Evolutionary conservation across 441 rosid genomes (phyloP), one percentile per base, ranked within the genome.

Genomic region (Pelargonium australe): DNA sequence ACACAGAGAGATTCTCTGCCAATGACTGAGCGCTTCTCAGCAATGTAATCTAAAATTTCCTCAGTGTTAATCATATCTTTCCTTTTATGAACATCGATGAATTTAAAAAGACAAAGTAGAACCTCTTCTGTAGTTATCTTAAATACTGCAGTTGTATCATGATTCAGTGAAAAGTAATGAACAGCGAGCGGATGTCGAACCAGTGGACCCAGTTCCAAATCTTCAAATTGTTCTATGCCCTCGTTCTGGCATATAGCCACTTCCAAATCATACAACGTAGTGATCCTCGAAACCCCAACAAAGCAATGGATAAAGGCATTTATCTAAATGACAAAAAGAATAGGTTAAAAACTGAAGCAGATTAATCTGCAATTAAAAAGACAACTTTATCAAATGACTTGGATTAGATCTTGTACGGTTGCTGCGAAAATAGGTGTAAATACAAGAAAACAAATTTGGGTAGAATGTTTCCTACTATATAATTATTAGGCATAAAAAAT

Each of bases 231-330:
- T 76, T 74, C 85, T 75, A 89, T 79, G 70, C 88, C 87, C 85
- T 90, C 96, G 71, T 80, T 88, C 72, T 81, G 78, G 79, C 99
- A 92, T 58, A 92, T 76, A 8, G 90, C 96, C 78, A 73, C 78
- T 76, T 89, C 89, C 89, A 95, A 83, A 75, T 95, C 99, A 81
- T 88, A 79, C 78, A 95, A 77, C 1, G 98, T 80, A 40, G 92
- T 85, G 28, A 95, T 85, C 70, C 81, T 77, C 74, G 90, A 78
- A 49, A 87, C 99, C 67, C 84, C 95, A 72, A 89, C 84, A 72
- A 82, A 95, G 85, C 99, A 95, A 76, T 88, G 90, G 73, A 95
- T 90, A 81, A 88, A 95, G 13, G 95, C 89, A 87, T 89, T 89
- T 68, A 95, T 79, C 99, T 95, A 73, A 62, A 76, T n/a, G 63